A percentile compares a stretch with the other conserved stretches of the same genome.
Conservation (phyloP, 2,329 filamentous ascomycete species). For the Sclerotinia spermophila region DNA sequence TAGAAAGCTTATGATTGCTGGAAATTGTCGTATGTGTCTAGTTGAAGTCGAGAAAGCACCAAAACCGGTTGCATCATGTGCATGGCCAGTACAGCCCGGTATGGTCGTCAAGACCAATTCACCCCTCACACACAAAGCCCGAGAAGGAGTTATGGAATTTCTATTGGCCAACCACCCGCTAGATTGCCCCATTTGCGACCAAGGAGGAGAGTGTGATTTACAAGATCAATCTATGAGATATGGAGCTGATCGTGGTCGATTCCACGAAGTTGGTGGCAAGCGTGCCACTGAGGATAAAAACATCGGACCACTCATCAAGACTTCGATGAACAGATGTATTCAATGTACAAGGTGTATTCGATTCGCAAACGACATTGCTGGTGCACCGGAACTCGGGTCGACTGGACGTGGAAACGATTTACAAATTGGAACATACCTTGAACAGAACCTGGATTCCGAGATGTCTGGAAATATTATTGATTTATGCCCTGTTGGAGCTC, state of each 20-base stretch:
- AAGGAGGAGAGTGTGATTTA: slow-evolving; percentile 97
- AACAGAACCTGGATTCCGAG: slow-evolving; percentile 89
- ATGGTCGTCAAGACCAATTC: slow-evolving; percentile 99
- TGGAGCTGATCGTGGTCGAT: slow-evolving; percentile 89
- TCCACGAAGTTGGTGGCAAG: slow-evolving; percentile 94
- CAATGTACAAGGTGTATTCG: slow-evolving; percentile 98
- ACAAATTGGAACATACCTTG: slow-evolving; percentile 96
- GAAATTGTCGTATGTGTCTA: slow-evolving; percentile 99
- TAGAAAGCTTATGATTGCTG: slow-evolving; percentile 97
- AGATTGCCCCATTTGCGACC: slow-evolving; percentile 96
- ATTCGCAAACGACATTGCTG: slow-evolving; percentile 96
- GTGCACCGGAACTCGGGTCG: slow-evolving; percentile 91
- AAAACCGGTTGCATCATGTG: slow-evolving; percentile 96
- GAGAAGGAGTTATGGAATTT: slow-evolving; percentile 99
- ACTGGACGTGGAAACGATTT: slow-evolving; percentile 94
- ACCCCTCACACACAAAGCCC: slow-evolving; percentile 91
- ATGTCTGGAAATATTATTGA: slow-evolving; percentile 97
- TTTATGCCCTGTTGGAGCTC: slow-evolving; percentile 92
- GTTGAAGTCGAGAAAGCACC: slow-evolving; percentile 96
- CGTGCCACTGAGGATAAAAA: slow-evolving; percentile 99
- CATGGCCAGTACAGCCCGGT: slow-evolving; percentile 96
- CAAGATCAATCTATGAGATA: slow-evolving; percentile 99
- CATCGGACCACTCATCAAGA: slow-evolving; percentile 96
- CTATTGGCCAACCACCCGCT: slow-evolving; percentile 92
- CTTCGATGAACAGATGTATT: slow-evolving; percentile 99